phyloP scores from a whole-genome alignment of 169 alveolate species.

The Theileria orientalis region DNA sequence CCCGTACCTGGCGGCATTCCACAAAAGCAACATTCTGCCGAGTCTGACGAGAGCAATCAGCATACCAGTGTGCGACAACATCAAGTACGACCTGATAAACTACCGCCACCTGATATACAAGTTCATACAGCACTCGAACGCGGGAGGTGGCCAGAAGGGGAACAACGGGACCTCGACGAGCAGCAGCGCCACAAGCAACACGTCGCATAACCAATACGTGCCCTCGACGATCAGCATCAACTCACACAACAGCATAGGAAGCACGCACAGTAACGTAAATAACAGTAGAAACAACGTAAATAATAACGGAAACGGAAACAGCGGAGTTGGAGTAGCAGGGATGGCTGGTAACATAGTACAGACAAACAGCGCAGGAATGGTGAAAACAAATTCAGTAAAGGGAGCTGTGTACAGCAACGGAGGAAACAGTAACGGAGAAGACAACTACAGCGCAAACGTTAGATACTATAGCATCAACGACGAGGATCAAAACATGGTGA shows the following conservation, averaged over 20 bases:
- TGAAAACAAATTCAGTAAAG: not conserved
- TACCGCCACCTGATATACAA: slow-evolving; percentile 54
- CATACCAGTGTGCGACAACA: slow-evolving; percentile 61
- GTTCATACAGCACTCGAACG: slow-evolving; percentile 34
- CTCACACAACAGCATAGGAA: too few relatives aligned
- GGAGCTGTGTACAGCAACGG: slow-evolving; percentile 4
- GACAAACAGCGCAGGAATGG: not conserved
- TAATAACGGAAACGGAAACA: not conserved
- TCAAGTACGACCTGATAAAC: slow-evolving; percentile 61
- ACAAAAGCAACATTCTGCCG: slow-evolving; percentile 53
- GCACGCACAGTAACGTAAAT: too few relatives aligned
- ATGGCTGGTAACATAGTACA: not conserved
- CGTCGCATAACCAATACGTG: too few relatives aligned
- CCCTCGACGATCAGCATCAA: too few relatives aligned
- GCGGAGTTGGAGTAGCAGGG: not conserved
- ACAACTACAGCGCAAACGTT: not conserved
- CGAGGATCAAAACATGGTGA: slow-evolving; percentile 26
- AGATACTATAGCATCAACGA: slow-evolving; percentile 37
- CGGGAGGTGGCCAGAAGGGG: not conserved
- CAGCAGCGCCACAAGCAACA: not conserved
- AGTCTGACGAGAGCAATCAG: slow-evolving; percentile 28
- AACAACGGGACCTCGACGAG: not conserved
- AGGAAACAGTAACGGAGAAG: not conserved
- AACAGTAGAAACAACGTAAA: not conserved
- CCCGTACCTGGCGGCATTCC: slow-evolving; percentile 58